Evolutionary conservation across 2,329 filamentous ascomycete genomes (phyloP).

Genomic region (Beauveria varroae): DNA sequence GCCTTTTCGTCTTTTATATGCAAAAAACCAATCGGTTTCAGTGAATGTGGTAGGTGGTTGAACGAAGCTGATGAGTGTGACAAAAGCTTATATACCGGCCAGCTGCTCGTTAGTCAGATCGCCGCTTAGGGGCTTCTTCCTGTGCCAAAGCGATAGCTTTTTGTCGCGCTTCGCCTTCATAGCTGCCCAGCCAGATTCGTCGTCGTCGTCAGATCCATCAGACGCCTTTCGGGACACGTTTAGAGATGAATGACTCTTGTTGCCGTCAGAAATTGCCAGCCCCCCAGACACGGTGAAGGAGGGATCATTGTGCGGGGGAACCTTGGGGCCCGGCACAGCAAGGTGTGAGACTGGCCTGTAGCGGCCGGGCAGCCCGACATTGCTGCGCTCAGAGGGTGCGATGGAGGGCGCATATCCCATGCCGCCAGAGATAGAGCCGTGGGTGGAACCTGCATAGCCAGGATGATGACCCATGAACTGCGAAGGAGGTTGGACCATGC

Average conservation of each 20-base stretch:
- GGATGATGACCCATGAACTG: constrained; percentile 46
- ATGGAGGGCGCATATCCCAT: constrained; percentile 79
- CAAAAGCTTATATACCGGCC: constrained; percentile 31
- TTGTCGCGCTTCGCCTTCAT: constrained; percentile 64
- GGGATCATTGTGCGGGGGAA: constrained; percentile 21
- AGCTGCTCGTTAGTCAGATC: constrained; percentile 43
- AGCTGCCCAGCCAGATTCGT: constrained; percentile 62
- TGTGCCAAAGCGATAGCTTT: constrained; percentile 59
- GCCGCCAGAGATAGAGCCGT: constrained; percentile 25
- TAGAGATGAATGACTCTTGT: constrained; percentile 26
- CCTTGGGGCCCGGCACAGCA: constrained; percentile 30
- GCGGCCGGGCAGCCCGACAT: constrained; percentile 78
- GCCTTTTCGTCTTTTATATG: not conserved
- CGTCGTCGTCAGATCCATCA: constrained; percentile 46
- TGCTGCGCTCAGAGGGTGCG: constrained; percentile 91
- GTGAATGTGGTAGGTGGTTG: not conserved
- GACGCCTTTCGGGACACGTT: constrained; percentile 33
- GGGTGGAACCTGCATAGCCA: constrained; percentile 24
- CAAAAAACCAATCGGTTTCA: constrained; percentile 5
- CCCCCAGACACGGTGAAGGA: constrained; percentile 28
- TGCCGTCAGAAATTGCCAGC: constrained; percentile 23
- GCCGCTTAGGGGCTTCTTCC: constrained; percentile 47
- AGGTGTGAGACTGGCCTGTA: constrained; percentile 79
- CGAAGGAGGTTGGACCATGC: constrained; percentile 68
- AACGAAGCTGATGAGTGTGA: not conserved